Evolutionary conservation across 495 filamentous ascomycete species (phyloP).

Genomic region (Annulohypoxylon stygium): DNA sequence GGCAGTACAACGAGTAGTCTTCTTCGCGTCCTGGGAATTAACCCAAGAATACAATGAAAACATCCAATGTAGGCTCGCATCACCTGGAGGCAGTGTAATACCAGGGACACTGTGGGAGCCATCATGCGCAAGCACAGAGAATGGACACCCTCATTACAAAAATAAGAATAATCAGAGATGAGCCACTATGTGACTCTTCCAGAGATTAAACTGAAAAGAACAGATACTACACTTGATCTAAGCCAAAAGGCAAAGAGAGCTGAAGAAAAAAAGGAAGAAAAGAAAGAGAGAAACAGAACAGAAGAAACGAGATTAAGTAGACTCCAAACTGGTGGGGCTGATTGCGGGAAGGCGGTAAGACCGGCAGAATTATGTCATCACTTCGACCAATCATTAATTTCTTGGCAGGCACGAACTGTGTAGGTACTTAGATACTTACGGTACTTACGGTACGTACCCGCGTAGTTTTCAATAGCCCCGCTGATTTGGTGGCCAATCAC

Average conservation of each 20-base stretch:
- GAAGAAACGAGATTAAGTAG: slow-evolving; percentile 2
- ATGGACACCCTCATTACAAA: slow-evolving; percentile 58
- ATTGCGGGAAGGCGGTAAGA: slow-evolving; percentile 10
- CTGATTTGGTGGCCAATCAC: slow-evolving; percentile 14
- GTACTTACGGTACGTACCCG: slow-evolving; percentile 23
- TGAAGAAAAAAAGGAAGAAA: slow-evolving; percentile 51
- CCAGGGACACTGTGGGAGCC: slow-evolving; percentile 74
- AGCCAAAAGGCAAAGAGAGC: slow-evolving; percentile 75
- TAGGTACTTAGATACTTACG: neutral
- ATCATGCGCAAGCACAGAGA: slow-evolving; percentile 80
- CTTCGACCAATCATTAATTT: slow-evolving; percentile 15
- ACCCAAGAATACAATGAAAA: slow-evolving; percentile 57
- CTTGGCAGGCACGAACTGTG: slow-evolving; percentile 10
- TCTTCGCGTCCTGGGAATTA: slow-evolving; percentile 32
- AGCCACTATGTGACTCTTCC: slow-evolving; percentile 56
- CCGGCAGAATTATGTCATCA: slow-evolving; percentile 30
- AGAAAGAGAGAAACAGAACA: neutral
- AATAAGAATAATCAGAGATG: slow-evolving; percentile 55
- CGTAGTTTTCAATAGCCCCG: neutral
- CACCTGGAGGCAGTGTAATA: slow-evolving; percentile 79
- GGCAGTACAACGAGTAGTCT: no score
- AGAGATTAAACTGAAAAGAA: slow-evolving; percentile 96
- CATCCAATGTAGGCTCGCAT: slow-evolving; percentile 70
- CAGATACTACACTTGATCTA: slow-evolving; percentile 99
- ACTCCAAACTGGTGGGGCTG: slow-evolving; percentile 6